Percentiles rank a stretch among this genome's conserved stretches.
Evolutionary conservation across 331 rosid genomes (phyloP).

Genomic region (Telfairia occidentalis): DNA sequence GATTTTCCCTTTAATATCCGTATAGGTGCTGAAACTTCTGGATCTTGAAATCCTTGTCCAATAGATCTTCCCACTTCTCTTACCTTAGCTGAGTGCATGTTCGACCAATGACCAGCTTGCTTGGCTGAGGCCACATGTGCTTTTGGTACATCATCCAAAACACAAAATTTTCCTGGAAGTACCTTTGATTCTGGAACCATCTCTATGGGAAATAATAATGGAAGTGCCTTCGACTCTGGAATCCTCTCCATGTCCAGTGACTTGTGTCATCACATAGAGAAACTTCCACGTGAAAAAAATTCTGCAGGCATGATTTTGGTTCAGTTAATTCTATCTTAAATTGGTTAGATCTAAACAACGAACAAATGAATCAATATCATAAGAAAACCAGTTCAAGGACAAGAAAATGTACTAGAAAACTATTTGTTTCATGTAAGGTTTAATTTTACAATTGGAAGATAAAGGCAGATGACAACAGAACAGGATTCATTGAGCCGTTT

Average conservation of each 20-base stretch:
- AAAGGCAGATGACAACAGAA: neutral
- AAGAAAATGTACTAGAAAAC: neutral
- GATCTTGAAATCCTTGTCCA: neutral
- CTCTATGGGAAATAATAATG: slow-evolving; percentile 46
- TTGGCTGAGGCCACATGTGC: slow-evolving; percentile 22
- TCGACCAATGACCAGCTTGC: slow-evolving; percentile 28
- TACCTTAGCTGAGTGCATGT: slow-evolving; percentile 22
- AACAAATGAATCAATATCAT: slow-evolving; percentile 13
- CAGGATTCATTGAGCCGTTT: neutral
- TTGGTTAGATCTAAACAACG: slow-evolving; percentile 9
- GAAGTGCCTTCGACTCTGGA: slow-evolving; percentile 53
- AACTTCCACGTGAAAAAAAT: slow-evolving; percentile 16
- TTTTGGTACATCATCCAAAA: slow-evolving; percentile 36
- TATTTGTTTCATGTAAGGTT: neutral
- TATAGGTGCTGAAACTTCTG: neutral
- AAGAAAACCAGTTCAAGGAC: neutral
- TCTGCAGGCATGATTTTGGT: slow-evolving; percentile 36
- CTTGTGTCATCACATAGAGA: slow-evolving; percentile 32
- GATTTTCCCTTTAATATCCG: slow-evolving; percentile 35
- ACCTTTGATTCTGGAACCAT: slow-evolving; percentile 60
- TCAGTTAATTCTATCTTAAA: slow-evolving; percentile 16
- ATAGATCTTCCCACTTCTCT: slow-evolving; percentile 33
- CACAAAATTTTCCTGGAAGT: slow-evolving; percentile 36
- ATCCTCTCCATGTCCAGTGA: slow-evolving; percentile 60
- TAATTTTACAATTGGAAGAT: neutral